Evolutionary conservation across 2,329 filamentous ascomycete genomes (phyloP).

Genomic region (Tolypocladium tropicale): DNA sequence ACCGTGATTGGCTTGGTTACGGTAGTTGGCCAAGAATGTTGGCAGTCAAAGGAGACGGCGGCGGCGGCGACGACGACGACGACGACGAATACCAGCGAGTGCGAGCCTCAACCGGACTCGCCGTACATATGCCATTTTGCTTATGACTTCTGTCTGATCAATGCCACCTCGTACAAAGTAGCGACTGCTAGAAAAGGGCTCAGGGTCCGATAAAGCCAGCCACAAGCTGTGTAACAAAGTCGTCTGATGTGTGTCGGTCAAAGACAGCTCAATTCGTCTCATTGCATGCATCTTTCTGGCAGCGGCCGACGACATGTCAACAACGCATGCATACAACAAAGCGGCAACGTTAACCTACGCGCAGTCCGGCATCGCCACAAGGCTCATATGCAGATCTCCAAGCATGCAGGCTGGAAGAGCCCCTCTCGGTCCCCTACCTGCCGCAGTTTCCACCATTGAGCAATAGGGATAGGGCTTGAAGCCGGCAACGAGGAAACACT

Average conservation of each 20-base stretch:
- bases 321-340: background rate
- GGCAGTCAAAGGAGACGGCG: too few species aligned
- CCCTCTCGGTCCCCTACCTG: background rate
- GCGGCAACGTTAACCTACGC: background rate
- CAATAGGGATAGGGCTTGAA: background rate
- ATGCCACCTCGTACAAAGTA: background rate
- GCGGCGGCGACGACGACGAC: background rate
- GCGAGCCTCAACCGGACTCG: background rate
- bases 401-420: background rate
- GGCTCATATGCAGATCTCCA: background rate
- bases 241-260: background rate
- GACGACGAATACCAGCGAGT: background rate
- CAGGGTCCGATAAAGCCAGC: background rate
- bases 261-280: background rate
- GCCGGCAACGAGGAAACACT: background rate
- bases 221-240: background rate
- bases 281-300: background rate
- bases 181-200: background rate
- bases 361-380: background rate
- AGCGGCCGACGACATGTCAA: background rate
- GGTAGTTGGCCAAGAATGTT: background rate
- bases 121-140: background rate
- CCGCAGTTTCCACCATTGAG: background rate
- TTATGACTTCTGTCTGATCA: background rate
- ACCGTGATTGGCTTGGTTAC: background rate